Base-by-base conservation (phyloP, 768 basidiomycete species). In the Russula brevipes region DNA sequence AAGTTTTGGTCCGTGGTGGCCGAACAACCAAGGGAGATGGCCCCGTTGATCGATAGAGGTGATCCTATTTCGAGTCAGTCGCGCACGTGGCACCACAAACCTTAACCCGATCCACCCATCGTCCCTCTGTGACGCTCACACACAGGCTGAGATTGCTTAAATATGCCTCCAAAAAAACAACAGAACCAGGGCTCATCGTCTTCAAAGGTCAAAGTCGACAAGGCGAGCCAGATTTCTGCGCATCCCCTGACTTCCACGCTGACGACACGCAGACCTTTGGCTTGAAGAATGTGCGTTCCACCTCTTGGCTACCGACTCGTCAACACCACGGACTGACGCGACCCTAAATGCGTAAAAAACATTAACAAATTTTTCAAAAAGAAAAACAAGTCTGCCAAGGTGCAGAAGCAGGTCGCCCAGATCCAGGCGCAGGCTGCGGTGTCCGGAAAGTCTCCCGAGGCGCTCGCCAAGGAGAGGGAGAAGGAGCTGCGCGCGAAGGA, bases 341-440 rank as follows among this genome's bases (percentile, higher is more conserved):
- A 31, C 16, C 36, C 56, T 54, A 45, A 42, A 42, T 39, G 11
- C 38, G 11, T 51, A 36, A 45, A 52, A 52, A 72, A 39, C 11
- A 56, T 16, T 11, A 30, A 57, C 46, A 33, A 24, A 24, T 24
- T 24, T n/a, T 24, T 24, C 24, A 24, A 6, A 63, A 54, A 91
- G 89, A 95, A 94, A 91, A 94, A 94, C 73, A 94, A 93, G 78
- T 95, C 94, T 2, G 77, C 91, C 70, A 97, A 89, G 75, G 95
- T 95, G 33, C 89, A 98, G 79, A 85, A 88, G 68, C 82, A 92
- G 67, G 87, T 96, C 24, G 84, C 85, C 54, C 80, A 80, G 51
- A 84, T 98, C 54, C 86, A 97, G 76, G 81, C 87, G 64, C 91
- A 95, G 73, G 82, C 85, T 47, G 76, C 87, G 3, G 68, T 78